Evolutionary conservation across 1,284 basidiomycete genomes (phyloP), one percentile per base, ranked within the genome.

Genomic region (Rhodofomes roseus): DNA sequence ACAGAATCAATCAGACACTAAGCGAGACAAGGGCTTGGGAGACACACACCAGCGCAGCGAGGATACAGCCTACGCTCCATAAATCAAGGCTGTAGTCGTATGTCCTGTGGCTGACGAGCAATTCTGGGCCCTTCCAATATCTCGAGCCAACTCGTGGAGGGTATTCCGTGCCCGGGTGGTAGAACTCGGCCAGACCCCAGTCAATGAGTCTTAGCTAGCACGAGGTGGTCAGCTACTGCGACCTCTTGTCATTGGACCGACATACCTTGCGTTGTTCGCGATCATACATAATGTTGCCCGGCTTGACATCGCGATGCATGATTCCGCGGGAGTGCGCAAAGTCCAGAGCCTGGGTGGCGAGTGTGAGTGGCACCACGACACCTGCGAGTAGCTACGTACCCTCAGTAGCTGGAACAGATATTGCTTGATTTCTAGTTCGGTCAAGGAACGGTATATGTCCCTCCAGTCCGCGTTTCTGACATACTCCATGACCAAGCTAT

Each of bases 131-230:
- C 73, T 95, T 95, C 80, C 92, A 95, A 76, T 94, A 94, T 61
- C 93, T 81, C 55, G 90, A 92, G n/a, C 92, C 93, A 9, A 95
- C 93, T 14, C 93, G 86, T 60, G 94, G 90, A 68, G 95, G 93
- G 76, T 94, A 93, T 63, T 93, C 87, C 31, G 89, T 91, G 55
- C 85, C 84, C 2, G 92, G 92, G 68, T 93, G 92, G 73, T 95
- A 96, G 76, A 95, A 96, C 72, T 96, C 93, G 53, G 93, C 93
- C 31, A 96, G 76, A 58, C 93, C 93, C 93, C 93, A 96, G 76
- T 96, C 93, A 67, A 95, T 95, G 60, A 95, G 76, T 25, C 92
- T 84, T 54, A 95, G 77, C 86, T 90, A 22, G 31, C 12, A 34
- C 31, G 29, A 31, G 29, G 3, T 36, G 22, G 31, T 34, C 18